These are phyloP conservation scores for Hortaea sp. DNA, from an alignment of 2,329 filamentous ascomycete genomes.

Conservation along the genomic window DNA sequence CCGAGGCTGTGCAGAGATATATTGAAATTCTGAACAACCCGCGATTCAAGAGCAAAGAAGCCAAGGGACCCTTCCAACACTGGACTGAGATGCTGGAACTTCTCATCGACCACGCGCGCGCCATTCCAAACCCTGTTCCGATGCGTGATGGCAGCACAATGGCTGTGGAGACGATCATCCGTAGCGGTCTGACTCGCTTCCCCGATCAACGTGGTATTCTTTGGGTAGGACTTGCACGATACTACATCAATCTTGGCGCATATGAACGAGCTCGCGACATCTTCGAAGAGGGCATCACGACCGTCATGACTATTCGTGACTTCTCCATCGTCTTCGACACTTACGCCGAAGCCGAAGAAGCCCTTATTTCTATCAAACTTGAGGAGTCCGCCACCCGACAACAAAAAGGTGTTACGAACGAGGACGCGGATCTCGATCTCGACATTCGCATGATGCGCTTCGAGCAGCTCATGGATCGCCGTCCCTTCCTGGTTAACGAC, in stretches of 20 bases:
- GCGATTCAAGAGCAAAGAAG: slow-evolving; percentile 82
- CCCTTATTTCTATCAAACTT: slow-evolving; percentile 83
- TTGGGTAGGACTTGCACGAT: slow-evolving; percentile 89
- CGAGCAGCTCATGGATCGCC: slow-evolving; percentile 92
- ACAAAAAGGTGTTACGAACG: slow-evolving; percentile 67
- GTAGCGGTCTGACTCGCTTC: slow-evolving; percentile 83
- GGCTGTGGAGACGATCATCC: slow-evolving; percentile 82
- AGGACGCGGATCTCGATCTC: slow-evolving; percentile 83
- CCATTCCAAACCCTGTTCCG: slow-evolving; percentile 56
- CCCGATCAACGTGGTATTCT: slow-evolving; percentile 89
- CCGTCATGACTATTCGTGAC: slow-evolving; percentile 96
- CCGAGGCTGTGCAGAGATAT: slow-evolving; percentile 82
- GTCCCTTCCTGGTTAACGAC: slow-evolving; percentile 93
- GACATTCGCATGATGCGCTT: slow-evolving; percentile 97
- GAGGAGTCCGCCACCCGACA: slow-evolving; percentile 71
- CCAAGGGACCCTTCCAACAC: slow-evolving; percentile 89
- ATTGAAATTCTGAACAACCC: slow-evolving; percentile 87
- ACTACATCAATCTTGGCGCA: slow-evolving; percentile 87
- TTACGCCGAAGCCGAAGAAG: slow-evolving; percentile 94
- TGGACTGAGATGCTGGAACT: slow-evolving; percentile 98
- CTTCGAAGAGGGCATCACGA: slow-evolving; percentile 93
- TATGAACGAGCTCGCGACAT: slow-evolving; percentile 89
- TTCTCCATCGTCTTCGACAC: slow-evolving; percentile 95
- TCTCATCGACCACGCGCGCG: slow-evolving; percentile 69
- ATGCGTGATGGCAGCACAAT: slow-evolving; percentile 73